Percentiles rank a stretch among this genome's conserved stretches.
phyloP scores from a whole-genome alignment of 495 filamentous ascomycete genomes.

The Podospora fimiseda region DNA sequence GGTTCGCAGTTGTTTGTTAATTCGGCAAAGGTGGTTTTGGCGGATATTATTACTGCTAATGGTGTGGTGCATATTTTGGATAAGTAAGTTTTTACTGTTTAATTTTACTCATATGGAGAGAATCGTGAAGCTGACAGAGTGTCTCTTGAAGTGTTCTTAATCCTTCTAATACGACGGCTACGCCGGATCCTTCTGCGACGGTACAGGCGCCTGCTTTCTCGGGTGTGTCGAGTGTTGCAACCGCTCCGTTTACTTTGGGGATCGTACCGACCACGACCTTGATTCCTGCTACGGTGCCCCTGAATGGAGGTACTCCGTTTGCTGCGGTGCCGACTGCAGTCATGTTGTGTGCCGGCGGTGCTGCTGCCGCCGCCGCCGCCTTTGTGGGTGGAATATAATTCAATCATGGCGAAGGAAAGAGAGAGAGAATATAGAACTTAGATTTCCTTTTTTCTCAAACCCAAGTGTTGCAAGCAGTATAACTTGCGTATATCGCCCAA shows the following conservation, averaged over 20 bases:
- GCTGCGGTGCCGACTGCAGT: conserved; percentile 2
- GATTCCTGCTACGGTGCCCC: conserved; percentile 25
- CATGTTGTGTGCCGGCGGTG: conserved; percentile 7
- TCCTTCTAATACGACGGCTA: conserved; percentile 24
- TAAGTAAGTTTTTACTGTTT: conserved; percentile 21
- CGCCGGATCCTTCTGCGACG: conserved; percentile 22
- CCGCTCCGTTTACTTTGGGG: conserved; percentile 37
- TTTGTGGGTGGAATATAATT: not conserved
- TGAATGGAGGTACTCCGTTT: conserved; percentile 9
- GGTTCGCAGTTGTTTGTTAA: conserved; percentile 46
- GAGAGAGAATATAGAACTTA: too few relatives aligned
- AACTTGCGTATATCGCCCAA: too few relatives aligned
- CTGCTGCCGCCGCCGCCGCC: conserved; percentile 9
- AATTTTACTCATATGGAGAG: not conserved
- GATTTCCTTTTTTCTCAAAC: too few relatives aligned
- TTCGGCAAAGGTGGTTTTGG: conserved; percentile 38
- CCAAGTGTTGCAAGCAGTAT: too few relatives aligned
- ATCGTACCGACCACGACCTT: conserved; percentile 34
- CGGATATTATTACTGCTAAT: conserved; percentile 45
- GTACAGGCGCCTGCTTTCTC: conserved; percentile 34
- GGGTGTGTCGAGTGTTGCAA: conserved; percentile 17
- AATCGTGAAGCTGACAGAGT: too few relatives aligned
- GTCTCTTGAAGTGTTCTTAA: conserved; percentile 29
- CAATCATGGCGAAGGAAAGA: too few relatives aligned
- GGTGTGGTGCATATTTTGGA: conserved; percentile 52